phyloP scores from a whole-genome alignment of 2,329 filamentous ascomycete genomes.

The Fusarium illudens region DNA sequence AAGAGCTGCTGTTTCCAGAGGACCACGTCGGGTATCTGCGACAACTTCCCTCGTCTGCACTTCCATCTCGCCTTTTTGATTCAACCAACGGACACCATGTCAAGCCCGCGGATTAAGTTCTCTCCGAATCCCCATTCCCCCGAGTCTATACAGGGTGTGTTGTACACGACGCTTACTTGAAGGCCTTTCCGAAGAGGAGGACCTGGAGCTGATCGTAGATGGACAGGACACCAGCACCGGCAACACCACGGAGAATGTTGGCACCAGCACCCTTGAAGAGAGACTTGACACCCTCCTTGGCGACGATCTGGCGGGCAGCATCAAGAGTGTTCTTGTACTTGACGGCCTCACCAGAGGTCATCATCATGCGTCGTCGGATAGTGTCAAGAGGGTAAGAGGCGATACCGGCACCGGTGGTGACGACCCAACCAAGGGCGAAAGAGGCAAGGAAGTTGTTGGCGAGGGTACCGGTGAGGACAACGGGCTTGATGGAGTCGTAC shows the following conservation, averaged over 20 bases:
- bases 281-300: slow-evolving; percentile 96
- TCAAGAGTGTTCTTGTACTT: slow-evolving; percentile 99
- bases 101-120: slow-evolving; percentile 48
- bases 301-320: slow-evolving; percentile 94
- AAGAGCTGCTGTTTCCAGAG: slow-evolving; percentile 53
- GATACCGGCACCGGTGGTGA: slow-evolving; percentile 99
- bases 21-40: slow-evolving; percentile 51
- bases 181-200: slow-evolving; percentile 99
- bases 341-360: slow-evolving; percentile 97
- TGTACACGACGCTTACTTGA: slow-evolving; percentile 69
- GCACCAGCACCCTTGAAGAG: slow-evolving; percentile 99
- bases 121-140: slow-evolving; percentile 44
- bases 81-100: slow-evolving; percentile 51
- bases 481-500: slow-evolving; percentile 99
- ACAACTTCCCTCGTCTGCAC: slow-evolving; percentile 56
- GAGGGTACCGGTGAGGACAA: slow-evolving; percentile 89
- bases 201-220: slow-evolving; percentile 99
- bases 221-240: slow-evolving; percentile 99
- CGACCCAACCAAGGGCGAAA: slow-evolving; percentile 97
- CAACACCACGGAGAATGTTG: slow-evolving; percentile 99
- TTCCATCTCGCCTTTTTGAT: slow-evolving; percentile 57
- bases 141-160: slow-evolving; percentile 54
- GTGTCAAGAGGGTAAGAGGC: slow-evolving; percentile 99
- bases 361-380: slow-evolving; percentile 99
- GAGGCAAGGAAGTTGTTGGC: slow-evolving; percentile 99